phyloP scores from a whole-genome alignment of 2,329 filamentous ascomycete genomes.

The Dendryphion nanum region DNA sequence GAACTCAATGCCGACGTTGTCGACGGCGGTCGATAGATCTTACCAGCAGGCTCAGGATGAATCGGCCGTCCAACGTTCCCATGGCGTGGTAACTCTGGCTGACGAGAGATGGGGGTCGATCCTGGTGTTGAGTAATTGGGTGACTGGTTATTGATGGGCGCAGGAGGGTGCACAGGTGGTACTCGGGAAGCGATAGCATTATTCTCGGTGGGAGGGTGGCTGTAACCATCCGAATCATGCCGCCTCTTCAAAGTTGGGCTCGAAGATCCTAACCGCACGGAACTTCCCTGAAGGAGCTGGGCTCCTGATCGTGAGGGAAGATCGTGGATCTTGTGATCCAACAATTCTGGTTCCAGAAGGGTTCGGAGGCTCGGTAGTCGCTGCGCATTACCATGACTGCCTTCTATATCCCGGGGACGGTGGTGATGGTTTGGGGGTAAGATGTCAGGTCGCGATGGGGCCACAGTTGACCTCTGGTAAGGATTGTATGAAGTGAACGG shows the following conservation, averaged over 20 bases:
- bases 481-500: slow-evolving; percentile 23
- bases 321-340: slow-evolving; percentile 32
- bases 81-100: slow-evolving; percentile 22
- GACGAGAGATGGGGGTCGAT: slow-evolving; percentile 18
- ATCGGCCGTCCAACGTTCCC: slow-evolving; percentile 19
- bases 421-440: slow-evolving; percentile 21
- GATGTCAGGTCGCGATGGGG: slow-evolving; percentile 26
- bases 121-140: slow-evolving; percentile 21
- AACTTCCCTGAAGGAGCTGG: slow-evolving; percentile 15
- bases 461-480: slow-evolving; percentile 25
- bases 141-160: slow-evolving; percentile 18
- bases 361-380: slow-evolving; percentile 39
- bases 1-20: slow-evolving; percentile 18
- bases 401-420: slow-evolving; percentile 23
- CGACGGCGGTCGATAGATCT: slow-evolving; percentile 22
- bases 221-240: slow-evolving; percentile 32
- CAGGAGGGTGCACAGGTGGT: slow-evolving; percentile 27
- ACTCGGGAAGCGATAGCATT: slow-evolving; percentile 28
- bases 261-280: slow-evolving; percentile 27
- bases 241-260: slow-evolving; percentile 38
- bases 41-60: slow-evolving; percentile 20
- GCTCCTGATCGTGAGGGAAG: slow-evolving; percentile 17
- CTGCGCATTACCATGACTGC: slow-evolving; percentile 27
- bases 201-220: slow-evolving; percentile 23
- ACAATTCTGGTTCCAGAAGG: slow-evolving; percentile 35